phyloP scores from a whole-genome alignment of 306 rosid genomes.

The Acacia melanoxylon region DNA sequence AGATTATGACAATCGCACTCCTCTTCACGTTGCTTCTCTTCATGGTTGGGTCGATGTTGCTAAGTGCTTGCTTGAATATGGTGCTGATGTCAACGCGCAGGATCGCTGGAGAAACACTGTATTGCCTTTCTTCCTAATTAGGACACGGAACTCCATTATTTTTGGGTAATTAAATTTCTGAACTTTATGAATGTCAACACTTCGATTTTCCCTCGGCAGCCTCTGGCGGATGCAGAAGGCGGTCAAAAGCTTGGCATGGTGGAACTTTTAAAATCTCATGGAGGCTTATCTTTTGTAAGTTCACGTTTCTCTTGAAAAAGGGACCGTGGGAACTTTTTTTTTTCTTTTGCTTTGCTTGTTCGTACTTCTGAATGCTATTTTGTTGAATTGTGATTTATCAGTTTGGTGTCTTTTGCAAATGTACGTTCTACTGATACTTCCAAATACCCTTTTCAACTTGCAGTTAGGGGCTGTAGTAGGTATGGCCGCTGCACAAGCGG shows the following conservation, averaged over 20 bases:
- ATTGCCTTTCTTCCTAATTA: constrained; percentile 7
- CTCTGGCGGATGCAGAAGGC: constrained; percentile 96
- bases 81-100: constrained; percentile 91
- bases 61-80: constrained; percentile 64
- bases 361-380: background rate
- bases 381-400: background rate
- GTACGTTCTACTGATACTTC: background rate
- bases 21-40: constrained; percentile 86
- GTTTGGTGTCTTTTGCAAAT: background rate
- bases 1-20: constrained; percentile 90
- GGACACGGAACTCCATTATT: background rate
- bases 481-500: background rate
- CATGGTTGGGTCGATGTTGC: constrained; percentile 88
- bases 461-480: background rate
- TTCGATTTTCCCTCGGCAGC: constrained; percentile 46
- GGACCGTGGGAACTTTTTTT: background rate
- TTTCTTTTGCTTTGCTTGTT: background rate
- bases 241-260: constrained; percentile 57
- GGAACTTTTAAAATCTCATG: constrained; percentile 69
- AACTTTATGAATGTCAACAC: background rate
- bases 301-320: background rate
- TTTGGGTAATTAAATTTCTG: background rate
- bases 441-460: background rate
- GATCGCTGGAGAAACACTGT: constrained; percentile 98
- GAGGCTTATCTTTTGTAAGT: constrained; percentile 88